Base-by-base conservation (phyloP, 768 basidiomycete species). In the Macrolepiota albuminosa region DNA sequence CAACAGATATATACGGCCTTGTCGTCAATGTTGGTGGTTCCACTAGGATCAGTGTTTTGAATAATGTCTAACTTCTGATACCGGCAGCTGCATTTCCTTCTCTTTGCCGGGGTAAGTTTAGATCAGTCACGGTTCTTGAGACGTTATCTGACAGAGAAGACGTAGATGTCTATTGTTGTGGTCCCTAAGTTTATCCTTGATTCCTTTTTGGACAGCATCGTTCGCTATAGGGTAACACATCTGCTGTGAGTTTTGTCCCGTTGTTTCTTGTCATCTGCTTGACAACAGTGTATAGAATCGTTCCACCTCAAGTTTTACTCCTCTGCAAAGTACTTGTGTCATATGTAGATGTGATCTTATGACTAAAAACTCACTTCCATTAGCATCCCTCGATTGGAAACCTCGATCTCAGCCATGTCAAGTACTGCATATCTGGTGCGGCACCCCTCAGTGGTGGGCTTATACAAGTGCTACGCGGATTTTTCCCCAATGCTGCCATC, bases 271-370 rank as follows among this genome's bases (percentile, higher is more conserved):
- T 31, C 8, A 16, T 54, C 33, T 18, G 11, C n/a, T 9, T 54
- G 43, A 16, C 60, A 18, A 33, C 37, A 33, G 54, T 24, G 11
- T 53, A 48, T 18, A 87, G 85, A 59, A 69, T 88, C 24, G 86
- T 88, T 37, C 87, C 87, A 18, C 87, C 87, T 18, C 84, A 87
- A 58, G 77, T 85, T 6, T 81, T 88, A 10, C 72, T 87, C 16
- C 69, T 88, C n/a, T 84, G 83, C 77, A 88, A 88, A 75, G 86
- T 84, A 64, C 51, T 63, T n/a, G n/a, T 21, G 0, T 18, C 29
- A 34, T 29, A 40, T 18, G 2, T 5, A 16, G 37, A 56, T 50
- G 53, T 45, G 34, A 47, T 54, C 40, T 36, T 50, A 14, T 55
- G 42, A 16, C 59, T 60, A 9, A 58, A 58, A 43, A 49, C 37